Evolutionary conservation across 352 stramenopile genomes (phyloP).

Genomic region (Achlya hypogyna): DNA sequence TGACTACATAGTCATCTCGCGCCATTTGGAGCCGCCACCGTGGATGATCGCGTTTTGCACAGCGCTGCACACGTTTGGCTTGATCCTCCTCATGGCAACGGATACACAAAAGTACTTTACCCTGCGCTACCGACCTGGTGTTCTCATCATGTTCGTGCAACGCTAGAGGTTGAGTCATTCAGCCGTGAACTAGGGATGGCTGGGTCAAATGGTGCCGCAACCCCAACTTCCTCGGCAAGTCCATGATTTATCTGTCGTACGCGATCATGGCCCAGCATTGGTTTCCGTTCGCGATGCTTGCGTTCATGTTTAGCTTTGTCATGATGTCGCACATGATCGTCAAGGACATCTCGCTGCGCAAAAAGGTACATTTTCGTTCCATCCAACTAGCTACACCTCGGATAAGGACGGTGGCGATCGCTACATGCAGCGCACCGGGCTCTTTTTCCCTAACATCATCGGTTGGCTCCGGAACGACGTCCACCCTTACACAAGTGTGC

Average conservation of each 20-base stretch:
- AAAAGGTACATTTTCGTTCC: conserved; percentile 12
- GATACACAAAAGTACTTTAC: conserved; percentile 14
- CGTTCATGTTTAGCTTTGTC: conserved; percentile 5
- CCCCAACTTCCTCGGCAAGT: conserved; percentile 16
- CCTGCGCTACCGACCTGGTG: conserved; percentile 4
- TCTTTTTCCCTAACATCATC: too few relatives aligned
- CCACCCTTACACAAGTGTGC: too few relatives aligned
- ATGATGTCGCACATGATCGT: conserved; percentile 12
- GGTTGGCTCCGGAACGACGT: too few relatives aligned
- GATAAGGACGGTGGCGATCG: too few relatives aligned
- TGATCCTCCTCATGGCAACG: background rate
- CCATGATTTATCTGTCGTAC: conserved; percentile 15
- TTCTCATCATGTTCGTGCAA: background rate
- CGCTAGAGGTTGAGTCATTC: too few relatives aligned
- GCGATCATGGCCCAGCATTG: conserved; percentile 3
- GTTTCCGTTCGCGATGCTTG: conserved; percentile 12
- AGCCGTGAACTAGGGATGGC: background rate
- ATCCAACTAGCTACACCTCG: too few relatives aligned
- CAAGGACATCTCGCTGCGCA: conserved; percentile 16
- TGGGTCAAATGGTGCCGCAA: conserved; percentile 20
- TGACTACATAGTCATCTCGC: background rate
- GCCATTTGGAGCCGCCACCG: background rate
- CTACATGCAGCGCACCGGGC: too few relatives aligned
- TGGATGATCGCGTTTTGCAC: background rate
- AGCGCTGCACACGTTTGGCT: background rate